Base-by-base conservation (phyloP, 345 rosid species). In the Eucalyptus cloeziana region DNA sequence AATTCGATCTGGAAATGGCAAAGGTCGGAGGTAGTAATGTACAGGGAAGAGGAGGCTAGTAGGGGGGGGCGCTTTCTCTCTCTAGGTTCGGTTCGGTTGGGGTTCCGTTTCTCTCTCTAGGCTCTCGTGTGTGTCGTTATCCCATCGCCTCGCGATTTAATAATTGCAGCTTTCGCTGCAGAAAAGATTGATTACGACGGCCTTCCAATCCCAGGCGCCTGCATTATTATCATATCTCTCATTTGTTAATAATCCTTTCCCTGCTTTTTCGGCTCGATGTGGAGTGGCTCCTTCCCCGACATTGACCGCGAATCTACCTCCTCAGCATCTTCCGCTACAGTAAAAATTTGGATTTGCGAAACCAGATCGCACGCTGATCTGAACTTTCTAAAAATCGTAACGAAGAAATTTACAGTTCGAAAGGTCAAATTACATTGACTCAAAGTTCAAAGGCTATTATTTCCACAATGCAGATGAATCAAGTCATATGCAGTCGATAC, bases 1-100 rank as follows among this genome's bases (percentile, higher is more conserved):
- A 49, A 31, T 85, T 88, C 87, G 95, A 92, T 91, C 94, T 88
- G 58, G 49, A 71, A 37, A 49, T 43, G 85, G 85, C 85, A 21
- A 40, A 40, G n/a, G 24, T 76, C 47, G 85, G 85, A 76, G 85
- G 85, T 6, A 12, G 85, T 21, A 5, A 21, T 12, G 16, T 12
- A 40, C 30, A 40, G 30, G 27, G 62, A 7, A 51, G 62, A 24
- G 54, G 54, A 56, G 60, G 60, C 22, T 7, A 7, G 40, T 40
- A 40, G 40, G 8, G 22, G 54, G 52, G 54, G 9, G 21, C 56
- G 4, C 81, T 17, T 4, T 37, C 83, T 76, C 83, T 76, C 83
- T 76, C 47, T 76, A 40, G 85, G 85, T 40, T 21, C 30, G 85
- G 85, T 76, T 76, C 5, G 13, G 67, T 13, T 62, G 31, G 31